Conservation (phyloP, 2,329 filamentous ascomycete species). For the Fusarium sp. region DNA sequence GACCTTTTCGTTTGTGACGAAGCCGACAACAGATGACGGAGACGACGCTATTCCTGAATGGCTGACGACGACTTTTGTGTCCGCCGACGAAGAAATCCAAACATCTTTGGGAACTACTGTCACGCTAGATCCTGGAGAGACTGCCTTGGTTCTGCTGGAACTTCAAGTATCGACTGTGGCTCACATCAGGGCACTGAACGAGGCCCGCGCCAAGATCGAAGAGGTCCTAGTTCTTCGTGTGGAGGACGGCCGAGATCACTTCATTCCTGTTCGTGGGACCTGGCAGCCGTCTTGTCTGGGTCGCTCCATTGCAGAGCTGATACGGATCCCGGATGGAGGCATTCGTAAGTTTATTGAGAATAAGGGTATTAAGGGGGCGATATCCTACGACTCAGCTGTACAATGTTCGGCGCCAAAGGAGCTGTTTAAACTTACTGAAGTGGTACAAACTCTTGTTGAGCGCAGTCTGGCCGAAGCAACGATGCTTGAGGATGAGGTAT, state of each 20-base stretch:
- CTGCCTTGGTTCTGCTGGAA: slow-evolving; percentile 75
- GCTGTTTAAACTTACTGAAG: slow-evolving; percentile 88
- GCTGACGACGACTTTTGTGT: slow-evolving; percentile 75
- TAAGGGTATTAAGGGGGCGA: slow-evolving; percentile 58
- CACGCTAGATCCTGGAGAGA: slow-evolving; percentile 85
- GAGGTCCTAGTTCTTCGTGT: slow-evolving; percentile 91
- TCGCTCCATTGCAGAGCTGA: slow-evolving; percentile 87
- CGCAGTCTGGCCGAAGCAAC: slow-evolving; percentile 69
- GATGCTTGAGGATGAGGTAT: slow-evolving; percentile 65
- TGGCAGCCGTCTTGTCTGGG: slow-evolving; percentile 89
- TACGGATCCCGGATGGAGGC: slow-evolving; percentile 84
- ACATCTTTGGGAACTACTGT: slow-evolving; percentile 60
- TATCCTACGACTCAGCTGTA: slow-evolving; percentile 67
- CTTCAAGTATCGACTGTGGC: slow-evolving; percentile 72
- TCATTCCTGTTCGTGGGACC: slow-evolving; percentile 79
- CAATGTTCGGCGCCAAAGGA: slow-evolving; percentile 87
- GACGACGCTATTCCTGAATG: slow-evolving; percentile 65
- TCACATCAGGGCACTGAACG: slow-evolving; percentile 77
- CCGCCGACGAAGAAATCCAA: slow-evolving; percentile 49
- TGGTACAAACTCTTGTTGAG: slow-evolving; percentile 70
- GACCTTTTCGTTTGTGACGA: slow-evolving; percentile 81
- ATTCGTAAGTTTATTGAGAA: slow-evolving; percentile 65
- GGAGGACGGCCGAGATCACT: slow-evolving; percentile 86
- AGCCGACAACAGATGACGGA: slow-evolving; percentile 64
- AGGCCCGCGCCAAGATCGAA: slow-evolving; percentile 73